Conservation (phyloP, 352 stramenopile species). For the Phytopythium helicoides region DNA sequence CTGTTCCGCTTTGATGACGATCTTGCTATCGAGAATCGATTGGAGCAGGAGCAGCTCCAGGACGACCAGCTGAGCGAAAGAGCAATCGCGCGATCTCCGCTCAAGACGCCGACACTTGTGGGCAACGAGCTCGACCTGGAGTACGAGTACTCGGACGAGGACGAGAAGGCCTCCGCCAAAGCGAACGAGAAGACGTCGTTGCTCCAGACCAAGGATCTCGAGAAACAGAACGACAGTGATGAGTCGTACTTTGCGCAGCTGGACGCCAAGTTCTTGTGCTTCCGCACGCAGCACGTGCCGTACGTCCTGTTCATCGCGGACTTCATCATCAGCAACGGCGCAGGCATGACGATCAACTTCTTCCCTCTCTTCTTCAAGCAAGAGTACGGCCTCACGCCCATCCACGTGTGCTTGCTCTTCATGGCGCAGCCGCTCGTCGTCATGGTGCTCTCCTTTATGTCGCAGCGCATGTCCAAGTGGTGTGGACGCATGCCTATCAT, state of each 20-base stretch:
- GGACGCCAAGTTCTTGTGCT: slow-evolving; percentile 55
- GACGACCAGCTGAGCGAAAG: background rate
- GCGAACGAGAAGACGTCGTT: background rate
- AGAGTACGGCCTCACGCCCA: slow-evolving; percentile 72
- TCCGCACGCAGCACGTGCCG: slow-evolving; percentile 65
- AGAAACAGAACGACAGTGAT: slow-evolving; percentile 22
- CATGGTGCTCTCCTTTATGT: slow-evolving; percentile 58
- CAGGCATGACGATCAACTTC: slow-evolving; percentile 84
- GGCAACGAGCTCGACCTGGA: slow-evolving; percentile 48
- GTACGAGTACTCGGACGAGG: slow-evolving; percentile 62
- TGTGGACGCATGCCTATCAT: slow-evolving; percentile 76
- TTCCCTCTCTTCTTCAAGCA: slow-evolving; percentile 85
- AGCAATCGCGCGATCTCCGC: slow-evolving; percentile 12
- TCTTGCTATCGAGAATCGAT: slow-evolving; percentile 14
- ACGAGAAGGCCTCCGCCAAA: slow-evolving; percentile 1
- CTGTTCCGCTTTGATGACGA: slow-evolving; percentile 72
- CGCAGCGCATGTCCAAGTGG: slow-evolving; percentile 46
- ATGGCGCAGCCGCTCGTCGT: slow-evolving; percentile 64
- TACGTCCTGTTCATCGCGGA: slow-evolving; percentile 69
- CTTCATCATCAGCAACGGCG: slow-evolving; percentile 85
- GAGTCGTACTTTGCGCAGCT: slow-evolving; percentile 7
- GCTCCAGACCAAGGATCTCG: slow-evolving; percentile 6
- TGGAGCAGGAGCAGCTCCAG: background rate
- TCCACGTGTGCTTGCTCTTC: slow-evolving; percentile 70
- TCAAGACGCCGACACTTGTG: slow-evolving; percentile 60